Conservation (phyloP, 306 rosid species). For the Vigna angularis region DNA sequence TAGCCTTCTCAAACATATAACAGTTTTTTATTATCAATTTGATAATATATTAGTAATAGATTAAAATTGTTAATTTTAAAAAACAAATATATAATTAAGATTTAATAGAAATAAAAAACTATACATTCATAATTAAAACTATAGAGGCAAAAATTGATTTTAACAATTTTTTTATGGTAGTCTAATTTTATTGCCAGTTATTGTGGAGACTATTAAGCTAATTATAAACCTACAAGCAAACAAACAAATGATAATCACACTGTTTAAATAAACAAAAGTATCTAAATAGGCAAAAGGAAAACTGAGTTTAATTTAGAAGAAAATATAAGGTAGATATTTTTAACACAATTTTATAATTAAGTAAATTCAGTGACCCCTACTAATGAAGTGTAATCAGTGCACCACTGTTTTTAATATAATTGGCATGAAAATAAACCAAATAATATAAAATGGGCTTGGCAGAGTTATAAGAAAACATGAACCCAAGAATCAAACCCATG, state of each 20-base stretch:
- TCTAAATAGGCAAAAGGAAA: background rate
- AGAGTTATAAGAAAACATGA: background rate
- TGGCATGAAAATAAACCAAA: background rate
- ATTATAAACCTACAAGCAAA: background rate
- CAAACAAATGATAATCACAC: background rate
- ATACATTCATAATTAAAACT: no score
- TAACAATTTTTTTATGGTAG: no score
- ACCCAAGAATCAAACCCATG: constrained; percentile 34
- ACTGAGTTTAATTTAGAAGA: background rate
- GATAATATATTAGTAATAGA: no score
- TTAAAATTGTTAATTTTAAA: no score
- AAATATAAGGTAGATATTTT: background rate
- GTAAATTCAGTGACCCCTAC: background rate
- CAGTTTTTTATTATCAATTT: no score
- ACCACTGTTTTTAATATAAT: background rate
- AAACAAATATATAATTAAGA: no score
- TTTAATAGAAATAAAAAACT: no score
- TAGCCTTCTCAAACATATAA: no score
- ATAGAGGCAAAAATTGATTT: no score
- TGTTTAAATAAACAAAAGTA: background rate
- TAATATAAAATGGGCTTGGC: background rate
- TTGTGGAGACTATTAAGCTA: background rate
- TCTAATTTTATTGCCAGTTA: background rate
- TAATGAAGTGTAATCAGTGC: background rate
- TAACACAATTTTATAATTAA: background rate